Base-by-base conservation (phyloP, 2,329 filamentous ascomycete species). In the Hymenoscyphus scutula region DNA sequence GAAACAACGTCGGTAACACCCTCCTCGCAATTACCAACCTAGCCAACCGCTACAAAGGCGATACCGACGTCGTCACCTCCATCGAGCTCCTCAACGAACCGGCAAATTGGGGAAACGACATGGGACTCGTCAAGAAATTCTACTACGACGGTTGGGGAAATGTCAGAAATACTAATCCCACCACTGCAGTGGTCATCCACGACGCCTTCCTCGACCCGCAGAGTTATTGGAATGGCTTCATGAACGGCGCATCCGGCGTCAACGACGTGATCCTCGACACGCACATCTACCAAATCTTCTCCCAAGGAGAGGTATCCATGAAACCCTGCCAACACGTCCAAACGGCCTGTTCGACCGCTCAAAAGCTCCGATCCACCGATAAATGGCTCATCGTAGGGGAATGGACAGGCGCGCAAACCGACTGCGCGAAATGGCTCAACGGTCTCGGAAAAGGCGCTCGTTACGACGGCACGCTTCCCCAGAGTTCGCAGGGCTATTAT, bases 381-480 rank as follows among this genome's bases (percentile, higher is more conserved):
- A 72, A 74, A 48, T 72, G 70, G 64, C 65, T 76, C 3, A 72
- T 76, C 51, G 77, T 80, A 6, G 78, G 78, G 61, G 79, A 80
- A 62, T 80, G 78, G 73, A 76, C 73, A 11, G 76, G 76, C 3
- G 74, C 74, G 5, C 79, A 76, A 56, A 78, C 78, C 53, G 76
- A 79, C 64, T 80, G 77, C 65, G 77, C 75, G 17, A 74, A 79
- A 63, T 82, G 74, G 70, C 67, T 79, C 48, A 85, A 85, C 65
- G 85, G 87, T 51, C 82, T 82, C 56, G 84, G 83, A 5, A 77
- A 83, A 53, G 86, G 86, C 19, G 81, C 86, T n/a, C 80, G 88
- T 38, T 76, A 78, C 62, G 76, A 80, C 61, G 76, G 75, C 2
- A 74, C 72, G 5, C 74, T 76, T 0, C 65, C 73, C 0, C 73